Conservation (phyloP, 78 protist species). For the Dictyostelium purpureum region DNA sequence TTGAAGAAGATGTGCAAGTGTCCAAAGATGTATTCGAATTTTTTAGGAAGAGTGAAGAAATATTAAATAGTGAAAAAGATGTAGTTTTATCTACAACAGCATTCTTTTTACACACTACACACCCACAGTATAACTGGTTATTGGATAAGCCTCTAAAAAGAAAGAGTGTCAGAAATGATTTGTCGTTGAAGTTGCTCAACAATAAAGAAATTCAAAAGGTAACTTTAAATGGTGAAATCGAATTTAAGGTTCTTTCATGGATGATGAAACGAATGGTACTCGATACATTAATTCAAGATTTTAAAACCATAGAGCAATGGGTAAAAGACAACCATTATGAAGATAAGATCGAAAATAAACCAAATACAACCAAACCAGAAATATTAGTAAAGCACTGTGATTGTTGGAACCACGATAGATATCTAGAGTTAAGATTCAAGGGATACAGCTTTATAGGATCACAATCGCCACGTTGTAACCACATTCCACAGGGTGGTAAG, state of each 20-base stretch:
- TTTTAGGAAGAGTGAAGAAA: neutral
- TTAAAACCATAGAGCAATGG: slow-evolving; percentile 54
- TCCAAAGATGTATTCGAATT: slow-evolving; percentile 63
- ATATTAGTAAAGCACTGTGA: slow-evolving; percentile 16
- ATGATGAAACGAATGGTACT: slow-evolving; percentile 10
- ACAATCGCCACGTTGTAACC: slow-evolving; percentile 73
- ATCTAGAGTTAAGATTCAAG: slow-evolving; percentile 54
- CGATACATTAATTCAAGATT: slow-evolving; percentile 20
- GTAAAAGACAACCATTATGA: slow-evolving; percentile 26
- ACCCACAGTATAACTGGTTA: slow-evolving; percentile 69
- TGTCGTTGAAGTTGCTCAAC: slow-evolving; percentile 1
- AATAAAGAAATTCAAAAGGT: slow-evolving; percentile 30
- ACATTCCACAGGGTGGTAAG: slow-evolving; percentile 16
- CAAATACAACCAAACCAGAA: slow-evolving; percentile 24
- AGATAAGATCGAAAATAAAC: slow-evolving; percentile 30
- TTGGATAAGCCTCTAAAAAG: slow-evolving; percentile 63
- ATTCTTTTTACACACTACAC: slow-evolving; percentile 66
- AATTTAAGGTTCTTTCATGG: slow-evolving; percentile 72
- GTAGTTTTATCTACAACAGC: slow-evolving; percentile 50
- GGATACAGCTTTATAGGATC: slow-evolving; percentile 39
- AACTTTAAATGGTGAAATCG: slow-evolving; percentile 55
- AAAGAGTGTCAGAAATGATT: slow-evolving; percentile 43
- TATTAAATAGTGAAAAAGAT: neutral
- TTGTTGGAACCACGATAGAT: slow-evolving; percentile 79
- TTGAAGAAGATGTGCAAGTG: slow-evolving; percentile 60